phyloP scores from a whole-genome alignment of 257 asterid species.

The Scutellaria minor region DNA sequence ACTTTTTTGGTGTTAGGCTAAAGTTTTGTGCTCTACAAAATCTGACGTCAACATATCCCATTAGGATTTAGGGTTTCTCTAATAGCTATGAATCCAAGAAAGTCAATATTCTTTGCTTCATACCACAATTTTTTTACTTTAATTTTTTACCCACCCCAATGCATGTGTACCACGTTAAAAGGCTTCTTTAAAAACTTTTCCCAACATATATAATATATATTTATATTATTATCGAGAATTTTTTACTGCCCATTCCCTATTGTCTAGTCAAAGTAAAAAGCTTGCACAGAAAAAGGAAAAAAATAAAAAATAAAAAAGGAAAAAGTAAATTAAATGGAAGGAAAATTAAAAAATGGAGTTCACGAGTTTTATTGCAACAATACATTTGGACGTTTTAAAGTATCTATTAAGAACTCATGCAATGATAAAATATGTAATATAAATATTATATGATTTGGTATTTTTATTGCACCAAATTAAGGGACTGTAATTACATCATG shows the following conservation, averaged over 20 bases:
- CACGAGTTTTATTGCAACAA: constrained; percentile 32
- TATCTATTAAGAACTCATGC: background rate
- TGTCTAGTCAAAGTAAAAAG: constrained; percentile 52
- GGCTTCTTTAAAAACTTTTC: constrained; percentile 30
- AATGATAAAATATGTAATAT: background rate
- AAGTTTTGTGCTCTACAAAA: too few relatives aligned
- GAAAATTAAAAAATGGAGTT: constrained; percentile 23
- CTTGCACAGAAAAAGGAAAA: constrained; percentile 1
- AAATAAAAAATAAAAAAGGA: background rate
- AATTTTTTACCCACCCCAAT: constrained; percentile 44
- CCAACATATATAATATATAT: constrained; percentile 13
- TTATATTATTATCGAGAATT: constrained; percentile 10
- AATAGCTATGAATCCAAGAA: constrained; percentile 50
- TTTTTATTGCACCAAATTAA: too few relatives aligned
- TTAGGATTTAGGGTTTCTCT: constrained; percentile 27
- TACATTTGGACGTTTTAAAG: constrained; percentile 11
- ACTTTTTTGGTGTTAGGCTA: too few relatives aligned
- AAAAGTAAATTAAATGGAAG: constrained; percentile 10
- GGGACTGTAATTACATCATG: too few relatives aligned
- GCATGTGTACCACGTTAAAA: constrained; percentile 58
- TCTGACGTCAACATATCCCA: too few relatives aligned
- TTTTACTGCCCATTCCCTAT: constrained; percentile 42
- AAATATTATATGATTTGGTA: too few relatives aligned
- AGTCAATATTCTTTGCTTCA: constrained; percentile 74
- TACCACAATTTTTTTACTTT: constrained; percentile 28